Conservation (phyloP, 768 basidiomycete species). For the Suillus subluteus region DNA sequence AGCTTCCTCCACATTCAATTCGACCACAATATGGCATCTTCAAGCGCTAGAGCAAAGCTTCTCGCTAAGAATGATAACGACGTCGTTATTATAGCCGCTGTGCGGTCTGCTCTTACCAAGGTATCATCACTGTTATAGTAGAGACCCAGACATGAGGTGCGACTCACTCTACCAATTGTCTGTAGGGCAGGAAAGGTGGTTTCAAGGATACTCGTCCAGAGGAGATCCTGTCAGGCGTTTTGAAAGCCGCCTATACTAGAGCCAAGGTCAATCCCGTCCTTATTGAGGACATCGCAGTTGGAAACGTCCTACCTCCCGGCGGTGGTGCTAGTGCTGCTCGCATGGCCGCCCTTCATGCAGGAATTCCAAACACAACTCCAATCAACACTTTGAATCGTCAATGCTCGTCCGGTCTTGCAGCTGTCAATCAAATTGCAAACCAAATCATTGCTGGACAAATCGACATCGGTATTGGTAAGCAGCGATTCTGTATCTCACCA, state of each 20-base stretch:
- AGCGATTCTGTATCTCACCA: slow-evolving; percentile 11
- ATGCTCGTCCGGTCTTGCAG: slow-evolving; percentile 86
- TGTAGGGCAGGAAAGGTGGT: slow-evolving; percentile 79
- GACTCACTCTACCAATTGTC: slow-evolving; percentile 10
- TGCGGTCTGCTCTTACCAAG: slow-evolving; percentile 92
- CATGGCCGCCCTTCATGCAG: slow-evolving; percentile 86
- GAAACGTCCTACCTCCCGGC: slow-evolving; percentile 86
- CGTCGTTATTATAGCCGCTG: slow-evolving; percentile 88
- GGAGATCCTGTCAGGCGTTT: slow-evolving; percentile 75
- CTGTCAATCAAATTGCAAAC: slow-evolving; percentile 82
- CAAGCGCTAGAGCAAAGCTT: slow-evolving; percentile 54
- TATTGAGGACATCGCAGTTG: slow-evolving; percentile 84
- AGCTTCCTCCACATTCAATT: neutral
- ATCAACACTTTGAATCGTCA: slow-evolving; percentile 89
- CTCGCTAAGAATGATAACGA: slow-evolving; percentile 80
- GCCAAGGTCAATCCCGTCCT: slow-evolving; percentile 76
- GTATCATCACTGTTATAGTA: slow-evolving; percentile 44
- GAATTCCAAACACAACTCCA: slow-evolving; percentile 76
- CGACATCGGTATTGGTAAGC: slow-evolving; percentile 84
- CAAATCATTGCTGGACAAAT: slow-evolving; percentile 81
- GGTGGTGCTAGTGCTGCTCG: slow-evolving; percentile 83
- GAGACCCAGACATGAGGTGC: neutral
- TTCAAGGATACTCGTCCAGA: slow-evolving; percentile 92
- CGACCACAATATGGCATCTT: slow-evolving; percentile 19
- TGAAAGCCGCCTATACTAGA: slow-evolving; percentile 72